Percentiles rank a stretch among this genome's conserved stretches.
phyloP scores from a whole-genome alignment of 2,329 filamentous ascomycete species.

The Leptodontidium sp. region DNA sequence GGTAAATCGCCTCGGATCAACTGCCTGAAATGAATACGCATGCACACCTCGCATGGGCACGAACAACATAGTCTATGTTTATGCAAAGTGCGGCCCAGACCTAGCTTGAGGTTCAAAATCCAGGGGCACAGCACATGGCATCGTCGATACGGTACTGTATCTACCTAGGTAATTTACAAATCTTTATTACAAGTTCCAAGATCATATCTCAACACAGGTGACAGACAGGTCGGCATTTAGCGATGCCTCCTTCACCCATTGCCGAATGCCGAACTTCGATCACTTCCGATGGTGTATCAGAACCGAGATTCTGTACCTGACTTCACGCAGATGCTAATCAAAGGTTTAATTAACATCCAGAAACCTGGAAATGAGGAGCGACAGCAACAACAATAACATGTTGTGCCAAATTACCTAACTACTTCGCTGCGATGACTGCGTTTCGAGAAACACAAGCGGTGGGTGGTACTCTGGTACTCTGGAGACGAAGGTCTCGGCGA shows the following conservation, averaged over 20 bases:
- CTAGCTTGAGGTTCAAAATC: not conserved
- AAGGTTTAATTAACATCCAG: too few species aligned
- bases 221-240: not conserved
- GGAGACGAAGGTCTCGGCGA: slow-evolving; percentile 1
- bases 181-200: not conserved
- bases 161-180: not conserved
- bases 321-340: too few species aligned
- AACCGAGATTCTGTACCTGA: not conserved
- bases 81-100: slow-evolving; percentile 1
- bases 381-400: not conserved
- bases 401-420: not conserved
- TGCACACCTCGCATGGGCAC: not conserved
- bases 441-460: slow-evolving; percentile 4
- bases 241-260: not conserved
- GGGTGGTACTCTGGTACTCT: not conserved
- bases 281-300: not conserved
- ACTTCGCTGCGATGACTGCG: not conserved
- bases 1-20: not conserved
- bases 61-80: not conserved
- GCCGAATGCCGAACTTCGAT: not conserved
- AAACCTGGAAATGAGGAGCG: not conserved
- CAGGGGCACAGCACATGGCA: not conserved
- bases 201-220: not conserved
- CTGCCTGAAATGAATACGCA: not conserved
- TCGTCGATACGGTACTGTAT: too few species aligned